These are phyloP conservation scores for Claviceps sp. DNA, from an alignment of 2,329 filamentous ascomycete genomes.

Conservation along the genomic window DNA sequence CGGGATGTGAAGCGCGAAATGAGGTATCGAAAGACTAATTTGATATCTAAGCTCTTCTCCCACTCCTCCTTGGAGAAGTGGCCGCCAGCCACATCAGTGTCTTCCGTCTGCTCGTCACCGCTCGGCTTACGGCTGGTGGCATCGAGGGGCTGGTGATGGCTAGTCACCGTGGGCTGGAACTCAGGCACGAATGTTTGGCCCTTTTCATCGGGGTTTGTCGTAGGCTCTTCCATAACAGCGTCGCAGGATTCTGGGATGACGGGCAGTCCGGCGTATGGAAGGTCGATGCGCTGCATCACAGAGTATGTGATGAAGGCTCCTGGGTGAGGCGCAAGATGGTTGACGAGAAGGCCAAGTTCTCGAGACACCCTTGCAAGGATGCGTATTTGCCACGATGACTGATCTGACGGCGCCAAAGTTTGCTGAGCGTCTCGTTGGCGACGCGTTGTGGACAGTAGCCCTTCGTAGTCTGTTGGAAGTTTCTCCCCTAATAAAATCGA, in stretches of 20 bases:
- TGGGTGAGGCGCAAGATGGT: conserved; percentile 67
- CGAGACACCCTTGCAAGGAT: conserved; percentile 74
- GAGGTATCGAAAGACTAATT: conserved; percentile 82
- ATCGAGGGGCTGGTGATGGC: conserved; percentile 22
- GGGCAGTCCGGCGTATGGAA: conserved; percentile 69
- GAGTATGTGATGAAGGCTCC: conserved; percentile 79
- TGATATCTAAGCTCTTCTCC: conserved; percentile 84
- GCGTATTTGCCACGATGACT: conserved; percentile 57
- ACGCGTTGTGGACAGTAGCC: conserved; percentile 34
- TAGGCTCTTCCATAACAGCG: conserved; percentile 16
- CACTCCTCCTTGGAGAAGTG: conserved; percentile 65
- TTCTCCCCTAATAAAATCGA: conserved; percentile 79
- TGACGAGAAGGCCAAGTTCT: conserved; percentile 73
- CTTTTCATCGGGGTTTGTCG: conserved; percentile 10
- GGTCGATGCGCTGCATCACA: conserved; percentile 46
- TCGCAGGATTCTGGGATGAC: conserved; percentile 41
- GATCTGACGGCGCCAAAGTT: conserved; percentile 19
- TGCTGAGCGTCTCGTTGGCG: conserved; percentile 19
- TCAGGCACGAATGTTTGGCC: conserved; percentile 19
- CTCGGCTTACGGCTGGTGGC: conserved; percentile 18
- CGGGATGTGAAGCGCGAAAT: conserved; percentile 56
- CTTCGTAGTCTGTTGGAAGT: conserved; percentile 40
- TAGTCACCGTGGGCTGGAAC: conserved; percentile 35
- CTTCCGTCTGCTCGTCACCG: conserved; percentile 12
- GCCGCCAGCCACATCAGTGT: conserved; percentile 13